phyloP scores from a whole-genome alignment of 1,284 basidiomycete species.

The Malassezia yamatoensis region DNA sequence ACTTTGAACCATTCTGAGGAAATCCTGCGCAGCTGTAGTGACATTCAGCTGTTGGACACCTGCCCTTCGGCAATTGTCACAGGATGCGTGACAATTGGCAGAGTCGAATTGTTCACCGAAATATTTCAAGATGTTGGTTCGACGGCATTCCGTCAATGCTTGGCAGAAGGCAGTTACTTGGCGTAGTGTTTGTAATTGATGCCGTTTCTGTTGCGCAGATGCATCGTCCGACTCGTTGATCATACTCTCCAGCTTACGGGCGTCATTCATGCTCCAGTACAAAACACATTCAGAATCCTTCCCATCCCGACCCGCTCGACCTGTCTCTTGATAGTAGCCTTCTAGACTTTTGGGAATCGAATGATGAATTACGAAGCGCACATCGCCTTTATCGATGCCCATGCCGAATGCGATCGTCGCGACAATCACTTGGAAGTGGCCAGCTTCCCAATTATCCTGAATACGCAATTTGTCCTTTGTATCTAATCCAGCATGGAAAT shows the following conservation, averaged over 20 bases:
- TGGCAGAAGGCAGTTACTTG: conserved; percentile 65
- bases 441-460: conserved; percentile 66
- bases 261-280: conserved; percentile 56
- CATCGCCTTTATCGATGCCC: conserved; percentile 87
- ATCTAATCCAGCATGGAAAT: conserved; percentile 76
- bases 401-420: conserved; percentile 83
- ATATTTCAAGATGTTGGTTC: conserved; percentile 68
- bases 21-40: conserved; percentile 53
- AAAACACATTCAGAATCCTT: conserved; percentile 49
- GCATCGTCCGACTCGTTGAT: conserved; percentile 54
- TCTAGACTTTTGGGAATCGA: conserved; percentile 62
- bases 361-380: conserved; percentile 68
- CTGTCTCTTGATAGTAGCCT: conserved; percentile 71
- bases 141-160: conserved; percentile 75
- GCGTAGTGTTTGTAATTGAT: conserved; percentile 55
- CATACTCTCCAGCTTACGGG: conserved; percentile 52
- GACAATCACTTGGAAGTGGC: conserved; percentile 69
- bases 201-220: conserved; percentile 54
- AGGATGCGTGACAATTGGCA: conserved; percentile 57
- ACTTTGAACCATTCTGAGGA: conserved; percentile 55
- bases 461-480: conserved; percentile 59
- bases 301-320: conserved; percentile 71
- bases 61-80: conserved; percentile 60
- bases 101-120: conserved; percentile 58
- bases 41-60: conserved; percentile 51